Conservation (phyloP, 768 basidiomycete genomes). For the Cyclocybe aegerita region DNA sequence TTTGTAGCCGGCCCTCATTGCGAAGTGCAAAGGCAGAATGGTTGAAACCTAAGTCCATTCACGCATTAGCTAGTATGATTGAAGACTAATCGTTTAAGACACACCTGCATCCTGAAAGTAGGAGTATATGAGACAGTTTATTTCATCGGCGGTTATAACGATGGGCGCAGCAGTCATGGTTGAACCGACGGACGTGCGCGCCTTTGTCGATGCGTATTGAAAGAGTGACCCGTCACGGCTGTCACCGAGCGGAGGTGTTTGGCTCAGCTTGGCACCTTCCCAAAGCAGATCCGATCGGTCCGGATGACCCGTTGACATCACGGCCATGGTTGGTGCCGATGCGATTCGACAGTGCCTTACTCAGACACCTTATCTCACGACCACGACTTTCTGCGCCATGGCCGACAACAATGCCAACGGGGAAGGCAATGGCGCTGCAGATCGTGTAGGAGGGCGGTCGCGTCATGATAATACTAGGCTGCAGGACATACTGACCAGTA, state of each 20-base stretch:
- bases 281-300: background rate
- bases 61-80: slow-evolving; percentile 1
- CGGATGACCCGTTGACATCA: slow-evolving; percentile 12
- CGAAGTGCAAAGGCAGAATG: slow-evolving; percentile 83
- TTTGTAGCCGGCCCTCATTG: slow-evolving; percentile 70
- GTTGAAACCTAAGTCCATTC: slow-evolving; percentile 55
- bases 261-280: slow-evolving; percentile 12
- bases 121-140: slow-evolving; percentile 83
- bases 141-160: slow-evolving; percentile 74
- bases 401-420: slow-evolving; percentile 6
- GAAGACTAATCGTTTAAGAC: slow-evolving; percentile 1
- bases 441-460: background rate
- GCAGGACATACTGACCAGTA: slow-evolving; percentile 20
- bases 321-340: background rate
- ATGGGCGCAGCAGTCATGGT: slow-evolving; percentile 46
- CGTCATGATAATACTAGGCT: slow-evolving; percentile 10
- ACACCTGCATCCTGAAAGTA: slow-evolving; percentile 83
- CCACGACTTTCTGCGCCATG: slow-evolving; percentile 9
- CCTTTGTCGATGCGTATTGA: slow-evolving; percentile 10
- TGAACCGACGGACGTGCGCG: slow-evolving; percentile 15
- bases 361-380: background rate
- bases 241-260: slow-evolving; percentile 13
- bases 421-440: no score
- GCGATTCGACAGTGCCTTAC: background rate
- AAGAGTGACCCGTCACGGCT: slow-evolving; percentile 12